phyloP scores from a whole-genome alignment of 192 early-diverging fungal genomes.

The Ambispora gerdemannii region DNA sequence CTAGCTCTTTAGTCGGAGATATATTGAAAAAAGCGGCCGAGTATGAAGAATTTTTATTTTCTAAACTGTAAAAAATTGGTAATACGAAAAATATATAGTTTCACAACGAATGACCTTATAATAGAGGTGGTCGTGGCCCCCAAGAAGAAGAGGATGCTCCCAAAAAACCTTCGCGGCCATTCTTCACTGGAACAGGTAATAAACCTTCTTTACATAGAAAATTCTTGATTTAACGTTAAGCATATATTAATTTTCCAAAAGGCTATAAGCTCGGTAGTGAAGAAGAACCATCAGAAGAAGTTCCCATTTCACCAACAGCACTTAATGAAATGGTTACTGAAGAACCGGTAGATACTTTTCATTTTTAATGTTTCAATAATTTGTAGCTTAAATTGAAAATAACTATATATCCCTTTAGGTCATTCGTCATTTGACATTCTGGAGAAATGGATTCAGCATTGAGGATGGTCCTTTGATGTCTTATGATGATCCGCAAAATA shows the following conservation, averaged over 20 bases:
- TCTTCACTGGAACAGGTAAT: conserved; percentile 38
- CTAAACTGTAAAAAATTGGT: no score
- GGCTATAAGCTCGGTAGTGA: conserved; percentile 54
- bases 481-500: conserved; percentile 85
- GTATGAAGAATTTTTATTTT: no score
- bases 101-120: no score
- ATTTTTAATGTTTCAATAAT: conserved; percentile 8
- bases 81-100: no score
- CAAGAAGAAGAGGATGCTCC: conserved; percentile 34
- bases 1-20: conserved; percentile 65
- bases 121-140: conserved; percentile 33
- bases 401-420: conserved; percentile 38
- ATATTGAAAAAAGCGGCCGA: conserved; percentile 76
- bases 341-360: conserved; percentile 23
- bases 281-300: conserved; percentile 43
- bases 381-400: no score
- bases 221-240: no score
- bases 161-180: conserved; percentile 27
- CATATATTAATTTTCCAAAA: no score
- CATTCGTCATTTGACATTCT: conserved; percentile 83
- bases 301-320: neutral
- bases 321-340: neutral
- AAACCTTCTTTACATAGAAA: neutral
- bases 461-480: conserved; percentile 86
- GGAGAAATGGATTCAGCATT: conserved; percentile 93